A percentile compares a stretch with the other conserved stretches of the same genome.
Evolutionary conservation across 2,329 filamentous ascomycete species (phyloP).

Genomic region (Pseudogymnoascus destructans): DNA sequence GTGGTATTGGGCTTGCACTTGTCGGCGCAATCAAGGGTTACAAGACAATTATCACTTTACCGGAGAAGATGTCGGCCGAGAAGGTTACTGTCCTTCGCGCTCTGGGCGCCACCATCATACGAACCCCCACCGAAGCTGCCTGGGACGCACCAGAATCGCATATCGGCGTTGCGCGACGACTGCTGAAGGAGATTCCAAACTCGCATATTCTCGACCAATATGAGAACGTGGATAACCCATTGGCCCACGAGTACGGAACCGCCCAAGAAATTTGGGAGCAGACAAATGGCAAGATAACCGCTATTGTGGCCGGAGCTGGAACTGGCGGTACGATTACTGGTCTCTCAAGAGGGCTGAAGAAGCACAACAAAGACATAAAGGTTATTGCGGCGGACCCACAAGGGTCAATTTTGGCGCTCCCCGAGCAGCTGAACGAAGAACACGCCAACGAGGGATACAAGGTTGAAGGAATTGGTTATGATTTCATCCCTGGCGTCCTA

Average conservation of each 20-base stretch:
- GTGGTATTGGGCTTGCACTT: slow-evolving; percentile 82
- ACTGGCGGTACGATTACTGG: slow-evolving; percentile 94
- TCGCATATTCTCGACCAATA: slow-evolving; percentile 97
- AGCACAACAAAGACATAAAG: slow-evolving; percentile 76
- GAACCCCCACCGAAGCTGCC: slow-evolving; percentile 89
- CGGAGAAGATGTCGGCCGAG: slow-evolving; percentile 98
- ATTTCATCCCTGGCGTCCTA: slow-evolving; percentile 92
- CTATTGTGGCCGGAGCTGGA: slow-evolving; percentile 80
- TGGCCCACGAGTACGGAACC: slow-evolving; percentile 86
- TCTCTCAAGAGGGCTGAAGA: slow-evolving; percentile 69
- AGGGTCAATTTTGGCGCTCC: slow-evolving; percentile 80
- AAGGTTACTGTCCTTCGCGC: slow-evolving; percentile 93
- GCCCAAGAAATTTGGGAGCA: slow-evolving; percentile 95
- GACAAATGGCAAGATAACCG: slow-evolving; percentile 68
- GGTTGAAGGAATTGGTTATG: slow-evolving; percentile 96
- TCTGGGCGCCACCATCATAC: slow-evolving; percentile 91
- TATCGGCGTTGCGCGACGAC: slow-evolving; percentile 80
- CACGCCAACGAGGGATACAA: slow-evolving; percentile 80
- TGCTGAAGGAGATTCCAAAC: slow-evolving; percentile 93
- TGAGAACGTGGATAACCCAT: slow-evolving; percentile 77
- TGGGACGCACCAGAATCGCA: slow-evolving; percentile 93
- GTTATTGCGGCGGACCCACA: slow-evolving; percentile 86
- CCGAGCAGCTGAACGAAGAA: slow-evolving; percentile 65
- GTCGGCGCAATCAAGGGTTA: slow-evolving; percentile 95
- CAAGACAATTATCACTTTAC: slow-evolving; percentile 95